Base-by-base conservation (phyloP, 345 rosid species). In the Aquilaria malaccensis region DNA sequence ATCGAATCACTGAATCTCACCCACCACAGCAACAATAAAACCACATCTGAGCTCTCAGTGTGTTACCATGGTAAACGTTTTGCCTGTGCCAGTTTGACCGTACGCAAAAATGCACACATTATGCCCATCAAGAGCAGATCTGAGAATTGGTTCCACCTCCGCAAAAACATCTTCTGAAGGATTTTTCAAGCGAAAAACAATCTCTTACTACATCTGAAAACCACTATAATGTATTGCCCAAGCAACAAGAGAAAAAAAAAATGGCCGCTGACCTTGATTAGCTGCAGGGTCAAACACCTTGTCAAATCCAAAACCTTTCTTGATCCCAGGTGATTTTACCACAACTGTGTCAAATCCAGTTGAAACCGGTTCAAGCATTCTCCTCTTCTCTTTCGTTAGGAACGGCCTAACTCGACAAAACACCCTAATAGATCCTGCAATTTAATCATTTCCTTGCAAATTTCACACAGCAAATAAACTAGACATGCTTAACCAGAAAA, bases 61-160 rank as follows among this genome's bases (percentile, higher is more conserved):
- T 69, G 87, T 71, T 46, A 85, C 97, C 98, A 89, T 93, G 50
- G 98, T 84, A 65, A 77, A 89, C 45, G 96, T 93, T 83, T 93
- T 93, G 58, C 98, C 97, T 6, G 94, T 87, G n/a, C 94, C 90
- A 2, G 98, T 92, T 79, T 89, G 96, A 62, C 96, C 97, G 71
- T 84, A 93, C 11, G 98, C 98, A 65, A 93, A 72, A n/a, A 93
- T 69, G 60, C 94, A 89, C 15, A 79, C 98, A 73, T 85, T 85
- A 77, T 89, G 82, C 43, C 98, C 98, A 62, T 93, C 97, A 43
- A 93, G 88, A 2, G 94, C 98, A 59, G 91, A 93, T 83, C 88
- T 77, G 64, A 89, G 81, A 63, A 89, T 76, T 3, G 97, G 90
- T 73, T 83, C 83, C 30, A 87, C 88, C 73, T 93, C 98, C 62